Evolutionary conservation across 257 asterid species (phyloP), one percentile per base, ranked within the genome.

Genomic region (Nicotiana tabacum): DNA sequence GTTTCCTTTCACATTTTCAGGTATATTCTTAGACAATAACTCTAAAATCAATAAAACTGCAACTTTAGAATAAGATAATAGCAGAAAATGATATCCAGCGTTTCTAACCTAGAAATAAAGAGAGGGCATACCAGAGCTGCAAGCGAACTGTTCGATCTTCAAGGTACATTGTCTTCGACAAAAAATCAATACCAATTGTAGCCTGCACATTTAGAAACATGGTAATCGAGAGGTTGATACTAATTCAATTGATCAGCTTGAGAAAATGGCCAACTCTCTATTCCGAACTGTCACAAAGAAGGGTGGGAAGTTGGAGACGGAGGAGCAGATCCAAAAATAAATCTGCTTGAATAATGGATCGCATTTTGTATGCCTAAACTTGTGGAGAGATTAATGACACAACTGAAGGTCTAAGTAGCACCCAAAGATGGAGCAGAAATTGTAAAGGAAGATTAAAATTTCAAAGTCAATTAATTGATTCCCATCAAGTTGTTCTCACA

Each of bases 71-170:
- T 48, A 27, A 21, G 35, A 12, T 6, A 74, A 48, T 8, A 74
- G 43, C 62, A 48, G 27, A 48, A 29, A 6, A 48, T 51, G 16
- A 30, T 27, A 74, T 74, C 64, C 24, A 24, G 8, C 80, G 24
- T 74, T 3, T 74, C 43, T 24, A 74, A 74, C 7, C 62, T 6
- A 27, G 2, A 48, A 74, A 3, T 43, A 1, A 0, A 74, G 27
- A 51, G 16, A 76, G 43, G 0, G 27, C 64, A 24, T 27, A 74
- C 62, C 79, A 74, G 62, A 74, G 79, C 79, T 91, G 94, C 88
- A 91, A 83, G 18, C 94, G 92, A 66, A 91, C 86, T 5, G 94
- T 91, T 84, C 92, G 91, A 87, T 91, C 94, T 87, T 91, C 94
- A 24, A 89, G 90, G 88, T 91, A 89, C 94, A 91, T 91, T 66